phyloP scores from a whole-genome alignment of 306 rosid species.

The Trifolium dubium region DNA sequence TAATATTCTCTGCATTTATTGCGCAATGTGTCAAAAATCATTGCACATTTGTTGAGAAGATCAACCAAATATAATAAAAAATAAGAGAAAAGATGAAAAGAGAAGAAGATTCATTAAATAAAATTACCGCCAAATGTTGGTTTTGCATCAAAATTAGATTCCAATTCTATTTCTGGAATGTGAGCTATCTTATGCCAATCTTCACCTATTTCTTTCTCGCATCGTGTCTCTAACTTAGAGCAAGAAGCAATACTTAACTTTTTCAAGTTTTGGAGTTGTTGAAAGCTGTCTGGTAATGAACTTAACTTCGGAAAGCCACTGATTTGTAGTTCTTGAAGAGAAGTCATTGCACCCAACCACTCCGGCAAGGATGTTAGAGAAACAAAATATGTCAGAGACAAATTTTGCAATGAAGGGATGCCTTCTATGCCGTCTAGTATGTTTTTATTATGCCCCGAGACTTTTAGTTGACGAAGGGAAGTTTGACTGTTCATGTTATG shows the following conservation, averaged over 20 bases:
- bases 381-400: neutral
- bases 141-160: no score
- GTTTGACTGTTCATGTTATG: neutral
- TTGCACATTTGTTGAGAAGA: no score
- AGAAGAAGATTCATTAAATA: no score
- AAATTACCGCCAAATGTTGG: no score
- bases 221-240: neutral
- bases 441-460: neutral
- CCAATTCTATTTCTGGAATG: no score
- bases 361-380: neutral
- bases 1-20: no score
- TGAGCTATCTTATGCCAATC: no score
- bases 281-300: neutral
- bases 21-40: no score
- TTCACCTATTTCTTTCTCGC: neutral
- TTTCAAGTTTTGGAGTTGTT: neutral
- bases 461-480: neutral
- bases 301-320: no score
- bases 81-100: no score
- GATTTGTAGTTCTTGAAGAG: neutral
- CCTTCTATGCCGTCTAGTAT: neutral
- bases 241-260: accelerated
- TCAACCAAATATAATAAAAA: no score
- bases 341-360: neutral
- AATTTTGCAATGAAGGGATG: neutral